phyloP scores from a whole-genome alignment of 306 rosid species.

The Acmispon strigosus region DNA sequence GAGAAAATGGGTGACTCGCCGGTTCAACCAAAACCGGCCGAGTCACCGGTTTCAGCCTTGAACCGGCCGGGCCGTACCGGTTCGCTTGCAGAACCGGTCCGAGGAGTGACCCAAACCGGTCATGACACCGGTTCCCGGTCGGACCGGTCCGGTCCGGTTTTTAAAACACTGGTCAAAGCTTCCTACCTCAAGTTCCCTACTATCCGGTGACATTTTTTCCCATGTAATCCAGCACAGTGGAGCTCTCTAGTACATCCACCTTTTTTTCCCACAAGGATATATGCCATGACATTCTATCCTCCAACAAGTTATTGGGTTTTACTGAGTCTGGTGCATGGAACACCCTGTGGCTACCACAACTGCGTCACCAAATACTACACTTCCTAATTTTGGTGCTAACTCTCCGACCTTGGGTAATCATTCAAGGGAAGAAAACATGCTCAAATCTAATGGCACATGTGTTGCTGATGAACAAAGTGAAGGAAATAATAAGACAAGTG shows the following conservation, averaged over 20 bases:
- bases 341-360: slow-evolving; percentile 37
- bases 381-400: slow-evolving; percentile 33
- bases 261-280: slow-evolving; percentile 46
- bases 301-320: slow-evolving; percentile 58
- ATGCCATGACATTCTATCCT: slow-evolving; percentile 56
- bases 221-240: slow-evolving; percentile 63
- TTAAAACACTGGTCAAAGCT: no score
- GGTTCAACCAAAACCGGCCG: no score
- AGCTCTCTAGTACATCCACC: slow-evolving; percentile 44
- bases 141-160: no score
- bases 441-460: slow-evolving; percentile 13
- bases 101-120: no score
- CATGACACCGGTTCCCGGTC: no score
- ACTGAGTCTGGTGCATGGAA: slow-evolving; percentile 46
- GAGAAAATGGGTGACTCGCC: no score
- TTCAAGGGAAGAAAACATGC: slow-evolving; percentile 51
- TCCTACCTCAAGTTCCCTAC: slow-evolving; percentile 51
- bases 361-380: slow-evolving; percentile 27
- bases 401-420: slow-evolving; percentile 65
- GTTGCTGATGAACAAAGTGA: slow-evolving; percentile 20
- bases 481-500: slow-evolving; percentile 30
- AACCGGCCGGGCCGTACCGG: no score
- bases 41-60: no score
- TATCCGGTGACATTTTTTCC: slow-evolving; percentile 44
- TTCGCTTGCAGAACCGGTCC: no score